Base-by-base conservation (phyloP, 164 flowering plant species). In the Cinnamomum chago region DNA sequence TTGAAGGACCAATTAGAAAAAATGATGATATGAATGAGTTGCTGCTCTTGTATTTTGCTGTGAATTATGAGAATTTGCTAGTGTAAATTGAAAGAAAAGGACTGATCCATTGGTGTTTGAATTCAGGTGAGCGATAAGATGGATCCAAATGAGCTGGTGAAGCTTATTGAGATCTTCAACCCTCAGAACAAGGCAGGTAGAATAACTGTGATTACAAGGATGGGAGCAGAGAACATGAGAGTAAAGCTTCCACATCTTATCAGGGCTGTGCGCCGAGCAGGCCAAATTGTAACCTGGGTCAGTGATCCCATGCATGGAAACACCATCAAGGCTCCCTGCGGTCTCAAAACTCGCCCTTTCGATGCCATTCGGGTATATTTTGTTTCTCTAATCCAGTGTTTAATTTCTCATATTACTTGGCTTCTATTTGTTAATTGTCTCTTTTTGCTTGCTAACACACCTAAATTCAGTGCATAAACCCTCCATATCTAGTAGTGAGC, bases 221-320 rank as follows among this genome's bases (percentile, higher is more conserved):
- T 92, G 98, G 98, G 98, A 73, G 98, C 98, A 40, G 98, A 94
- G 81, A 92, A 94, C 88, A 94, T 92, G 98, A 88, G 97, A 79
- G 98, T 94, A 81, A 94, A 94, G 84, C 93, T 94, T 78, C 97
- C 98, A 14, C 88, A 91, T 83, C 87, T 92, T 60, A 91, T 94
- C 27, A 86, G 94, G 81, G 97, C 96, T 6, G 95, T 94, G 23
- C 96, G 97, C 65, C 68, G 90, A 15, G 86, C 80, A 90, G 88
- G 79, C 81, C 94, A 0, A 71, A 88, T 89, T 68, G 97, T 93
- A 69, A 93, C 95, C 22, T 93, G 98, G 98, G 98, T 93, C 81
- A 87, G 92, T 74, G 97, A 93, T 77, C 97, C 98, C n/a, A 91
- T 93, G 98, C 98, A 93, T 72, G 98, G 98, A 25, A 91, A 93